phyloP scores from a whole-genome alignment of 2,329 filamentous ascomycete genomes.

The Alternaria dauci region DNA sequence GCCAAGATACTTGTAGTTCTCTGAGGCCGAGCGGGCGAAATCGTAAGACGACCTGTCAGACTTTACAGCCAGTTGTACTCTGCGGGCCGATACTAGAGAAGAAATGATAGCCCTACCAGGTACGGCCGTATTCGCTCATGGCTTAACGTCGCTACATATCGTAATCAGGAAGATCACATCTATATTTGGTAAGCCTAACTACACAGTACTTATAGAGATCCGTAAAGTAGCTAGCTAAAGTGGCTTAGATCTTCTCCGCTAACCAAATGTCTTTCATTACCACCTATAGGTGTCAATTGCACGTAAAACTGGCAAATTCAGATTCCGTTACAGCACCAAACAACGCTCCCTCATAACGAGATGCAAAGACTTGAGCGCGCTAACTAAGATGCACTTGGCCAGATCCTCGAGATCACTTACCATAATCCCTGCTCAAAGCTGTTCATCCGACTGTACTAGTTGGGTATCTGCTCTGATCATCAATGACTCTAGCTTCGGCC shows the following conservation, averaged over 20 bases:
- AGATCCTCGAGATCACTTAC: not conserved
- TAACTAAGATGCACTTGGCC: not conserved
- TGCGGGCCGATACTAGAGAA: constrained; percentile 19
- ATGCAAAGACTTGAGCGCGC: too few relatives aligned
- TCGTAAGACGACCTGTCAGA: not conserved
- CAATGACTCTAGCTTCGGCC: not conserved
- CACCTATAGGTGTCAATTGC: not conserved
- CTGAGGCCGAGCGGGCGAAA: not conserved
- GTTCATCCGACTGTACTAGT: not conserved
- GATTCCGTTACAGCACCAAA: not conserved
- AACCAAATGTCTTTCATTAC: not conserved
- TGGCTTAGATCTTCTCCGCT: constrained; percentile 36
- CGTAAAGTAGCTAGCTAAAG: constrained; percentile 26
- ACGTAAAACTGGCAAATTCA: not conserved
- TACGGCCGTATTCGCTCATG: constrained; percentile 33
- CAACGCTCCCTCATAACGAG: too few relatives aligned
- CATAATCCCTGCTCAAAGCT: not conserved
- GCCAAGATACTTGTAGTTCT: not conserved
- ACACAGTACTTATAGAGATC: constrained; percentile 20
- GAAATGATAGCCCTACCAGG: constrained; percentile 13
- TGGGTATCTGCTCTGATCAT: not conserved
- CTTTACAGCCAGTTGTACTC: not conserved
- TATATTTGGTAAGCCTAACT: constrained; percentile 2
- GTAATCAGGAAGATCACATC: constrained; percentile 20
- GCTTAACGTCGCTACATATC: constrained; percentile 22